These are phyloP conservation scores for Mitragyna speciosa DNA, from an alignment of 257 asterid species.

Conservation along the genomic window DNA sequence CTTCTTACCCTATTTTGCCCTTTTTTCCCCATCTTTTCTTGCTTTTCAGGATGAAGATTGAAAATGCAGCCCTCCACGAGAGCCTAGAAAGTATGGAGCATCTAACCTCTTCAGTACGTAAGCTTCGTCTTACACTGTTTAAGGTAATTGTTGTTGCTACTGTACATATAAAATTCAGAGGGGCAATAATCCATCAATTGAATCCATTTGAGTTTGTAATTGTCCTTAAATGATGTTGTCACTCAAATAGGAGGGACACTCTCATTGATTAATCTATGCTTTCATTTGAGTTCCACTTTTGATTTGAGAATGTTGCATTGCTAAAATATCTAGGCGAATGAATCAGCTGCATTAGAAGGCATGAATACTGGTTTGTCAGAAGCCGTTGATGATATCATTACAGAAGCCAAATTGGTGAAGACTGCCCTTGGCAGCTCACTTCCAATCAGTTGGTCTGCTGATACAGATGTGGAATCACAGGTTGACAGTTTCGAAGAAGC, in stretches of 20 bases:
- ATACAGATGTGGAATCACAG: conserved; percentile 29
- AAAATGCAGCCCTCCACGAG: conserved; percentile 92
- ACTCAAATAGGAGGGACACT: neutral
- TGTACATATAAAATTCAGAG: neutral
- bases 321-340: conserved; percentile 44
- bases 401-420: conserved; percentile 69
- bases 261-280: neutral
- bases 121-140: conserved; percentile 66
- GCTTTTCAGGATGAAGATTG: conserved; percentile 76
- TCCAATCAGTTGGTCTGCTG: conserved; percentile 77
- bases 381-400: conserved; percentile 46
- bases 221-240: neutral
- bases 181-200: neutral
- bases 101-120: conserved; percentile 68
- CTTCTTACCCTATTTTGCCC: neutral
- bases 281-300: neutral
- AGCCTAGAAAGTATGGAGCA: conserved; percentile 94
- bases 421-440: conserved; percentile 87
- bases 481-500: conserved; percentile 28
- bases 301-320: neutral
- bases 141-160: conserved; percentile 50
- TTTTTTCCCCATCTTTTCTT: conserved; percentile 9
- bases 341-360: conserved; percentile 28
- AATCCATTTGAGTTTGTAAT: neutral
- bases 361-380: conserved; percentile 23